Evolutionary conservation across 306 rosid genomes (phyloP).

Genomic region (Ammopiptanthus mongolicus): DNA sequence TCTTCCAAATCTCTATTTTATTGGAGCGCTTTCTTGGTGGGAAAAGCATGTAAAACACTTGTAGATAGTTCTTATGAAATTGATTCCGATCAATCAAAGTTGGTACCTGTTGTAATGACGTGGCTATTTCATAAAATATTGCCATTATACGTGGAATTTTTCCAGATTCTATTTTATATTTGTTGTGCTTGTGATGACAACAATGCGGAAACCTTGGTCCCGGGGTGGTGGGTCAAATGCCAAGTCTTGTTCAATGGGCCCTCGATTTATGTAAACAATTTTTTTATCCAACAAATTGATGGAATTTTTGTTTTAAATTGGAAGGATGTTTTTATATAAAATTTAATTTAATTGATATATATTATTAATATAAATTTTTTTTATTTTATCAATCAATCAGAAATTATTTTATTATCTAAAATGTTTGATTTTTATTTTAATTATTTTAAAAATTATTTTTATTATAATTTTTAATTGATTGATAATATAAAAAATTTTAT

Average conservation of each 20-base stretch:
- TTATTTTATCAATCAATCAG: no score
- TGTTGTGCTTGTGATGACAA: constrained; percentile 2
- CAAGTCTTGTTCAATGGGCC: constrained; percentile 32
- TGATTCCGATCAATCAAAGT: constrained; percentile 27
- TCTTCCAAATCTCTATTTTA: constrained; percentile 8
- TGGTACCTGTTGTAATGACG: constrained; percentile 31
- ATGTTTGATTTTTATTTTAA: no score
- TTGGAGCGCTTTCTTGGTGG: constrained; percentile 28
- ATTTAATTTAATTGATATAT: not conserved
- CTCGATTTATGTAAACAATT: not conserved
- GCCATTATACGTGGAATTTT: constrained; percentile 21
- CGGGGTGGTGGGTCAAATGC: not conserved
- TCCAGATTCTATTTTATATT: not conserved
- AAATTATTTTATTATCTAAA: no score
- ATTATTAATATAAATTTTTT: no score
- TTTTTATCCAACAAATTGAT: not conserved
- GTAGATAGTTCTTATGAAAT: constrained; percentile 26
- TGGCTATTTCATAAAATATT: constrained; percentile 27
- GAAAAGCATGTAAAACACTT: constrained; percentile 30
- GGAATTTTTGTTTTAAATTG: not conserved
- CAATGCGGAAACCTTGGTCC: not conserved
- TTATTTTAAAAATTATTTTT: no score
- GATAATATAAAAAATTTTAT: no score
- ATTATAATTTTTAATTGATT: no score
- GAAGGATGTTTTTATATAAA: not conserved